Evolutionary conservation across 306 rosid species (phyloP), one percentile per base, ranked within the genome.

Genomic region (Arachis hypogaea): DNA sequence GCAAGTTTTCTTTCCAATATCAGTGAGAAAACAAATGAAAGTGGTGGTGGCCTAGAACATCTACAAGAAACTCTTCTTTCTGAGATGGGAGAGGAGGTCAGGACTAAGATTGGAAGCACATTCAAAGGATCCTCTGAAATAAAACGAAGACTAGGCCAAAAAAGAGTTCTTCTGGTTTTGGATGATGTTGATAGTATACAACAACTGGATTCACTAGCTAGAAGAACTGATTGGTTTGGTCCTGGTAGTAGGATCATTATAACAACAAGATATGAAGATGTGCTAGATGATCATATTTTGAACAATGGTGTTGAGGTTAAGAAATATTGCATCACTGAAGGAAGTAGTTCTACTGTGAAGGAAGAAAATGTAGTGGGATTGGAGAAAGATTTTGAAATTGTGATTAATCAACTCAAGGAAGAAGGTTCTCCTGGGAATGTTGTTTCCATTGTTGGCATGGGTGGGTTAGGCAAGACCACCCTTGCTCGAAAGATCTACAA

Each of bases 21-120:
- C 4, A 72, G 68, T 2, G 1, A 47, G 60, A 49, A 52, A 11
- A 47, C 77, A 12, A 57, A 40, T 1, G 10, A 6, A 16, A 5
- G 9, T 7, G 28, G 10, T 1, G 11, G 29, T 2, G 65, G 64
- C 3, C 42, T 71, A 4, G 45, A 28, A 57, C 3, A 52, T 5
- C 58, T 52, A 18, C 75, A 71, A 58, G 5, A 71, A 56, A 11
- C 55, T 12, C 57, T 71, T 11, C 11, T 71, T n/a, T 55, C 28
- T 10, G 52, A 56, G 65, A 42, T 42, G 14, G 7, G 1, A 1
- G 29, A 22, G 3, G 44, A 70, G 42, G 28, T 1, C 5, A 52
- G 5, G 7, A n/a, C 29, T 1, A n/a, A 52, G 0, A 52, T 52
- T 0, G 58, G 58, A 6, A 52, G 58, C 58, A 52, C 58, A n/a